Evolutionary conservation across 305 asterid genomes (phyloP).

Genomic region (Fraxinus ornus): DNA sequence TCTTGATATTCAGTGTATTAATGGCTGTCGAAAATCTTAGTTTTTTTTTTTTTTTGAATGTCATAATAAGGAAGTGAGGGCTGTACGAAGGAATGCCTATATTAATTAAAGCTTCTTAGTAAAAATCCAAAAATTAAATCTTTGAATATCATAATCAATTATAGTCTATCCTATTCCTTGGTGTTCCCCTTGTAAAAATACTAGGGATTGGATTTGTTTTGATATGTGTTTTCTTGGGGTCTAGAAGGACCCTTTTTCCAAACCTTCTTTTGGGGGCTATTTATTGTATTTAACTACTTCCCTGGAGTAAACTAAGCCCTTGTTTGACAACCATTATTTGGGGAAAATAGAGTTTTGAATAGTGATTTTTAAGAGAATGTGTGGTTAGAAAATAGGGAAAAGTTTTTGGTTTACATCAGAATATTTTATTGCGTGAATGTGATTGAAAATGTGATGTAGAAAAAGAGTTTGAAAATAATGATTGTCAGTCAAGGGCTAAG

Average conservation of each 20-base stretch:
- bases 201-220: background rate
- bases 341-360: too few species aligned
- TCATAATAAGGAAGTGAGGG: background rate
- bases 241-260: background rate
- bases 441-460: too few species aligned
- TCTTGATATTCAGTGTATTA: background rate
- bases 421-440: too few species aligned
- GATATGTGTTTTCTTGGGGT: background rate
- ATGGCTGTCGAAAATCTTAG: background rate
- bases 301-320: background rate
- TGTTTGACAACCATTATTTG: too few species aligned
- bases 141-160: background rate
- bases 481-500: too few species aligned
- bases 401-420: too few species aligned
- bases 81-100: background rate
- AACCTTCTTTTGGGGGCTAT: background rate
- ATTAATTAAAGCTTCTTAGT: background rate
- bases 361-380: too few species aligned
- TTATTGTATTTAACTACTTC: background rate
- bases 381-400: too few species aligned
- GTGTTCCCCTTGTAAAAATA: background rate
- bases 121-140: background rate
- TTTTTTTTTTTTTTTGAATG: too few species aligned
- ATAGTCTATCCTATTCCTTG: background rate
- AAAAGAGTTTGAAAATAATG: too few species aligned